Conservation (phyloP, 2,329 filamentous ascomycete genomes). For the Chaetomium globosum region DNA sequence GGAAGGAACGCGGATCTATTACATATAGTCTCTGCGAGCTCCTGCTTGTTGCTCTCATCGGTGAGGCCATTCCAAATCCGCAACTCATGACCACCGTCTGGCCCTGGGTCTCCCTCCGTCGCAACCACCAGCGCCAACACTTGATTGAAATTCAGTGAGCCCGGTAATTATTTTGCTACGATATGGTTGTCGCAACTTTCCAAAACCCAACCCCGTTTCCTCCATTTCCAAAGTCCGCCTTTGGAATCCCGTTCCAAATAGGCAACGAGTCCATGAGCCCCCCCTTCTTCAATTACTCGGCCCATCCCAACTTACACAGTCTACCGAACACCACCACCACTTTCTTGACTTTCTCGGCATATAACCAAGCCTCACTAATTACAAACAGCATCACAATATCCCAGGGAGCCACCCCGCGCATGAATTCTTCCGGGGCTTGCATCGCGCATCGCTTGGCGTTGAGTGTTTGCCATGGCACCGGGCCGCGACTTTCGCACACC, state of each 20-base stretch:
- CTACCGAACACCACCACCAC: neutral
- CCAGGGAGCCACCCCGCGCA: neutral
- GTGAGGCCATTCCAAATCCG: neutral
- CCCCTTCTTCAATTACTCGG: neutral
- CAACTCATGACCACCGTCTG: neutral
- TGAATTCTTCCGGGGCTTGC: neutral
- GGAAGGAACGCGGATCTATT: neutral
- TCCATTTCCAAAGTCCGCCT: neutral
- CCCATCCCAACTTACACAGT: neutral
- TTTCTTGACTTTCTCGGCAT: neutral
- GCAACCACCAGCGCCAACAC: neutral
- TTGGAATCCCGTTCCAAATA: neutral
- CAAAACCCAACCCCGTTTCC: neutral
- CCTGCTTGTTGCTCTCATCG: neutral
- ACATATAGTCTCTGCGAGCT: neutral
- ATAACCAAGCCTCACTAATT: neutral
- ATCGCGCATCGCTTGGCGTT: conserved; percentile 1
- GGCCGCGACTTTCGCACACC: neutral
- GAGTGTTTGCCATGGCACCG: neutral
- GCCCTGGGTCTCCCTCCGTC: neutral
- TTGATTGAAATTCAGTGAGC: neutral
- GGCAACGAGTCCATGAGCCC: neutral
- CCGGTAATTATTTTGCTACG: neutral
- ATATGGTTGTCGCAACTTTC: neutral
- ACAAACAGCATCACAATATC: neutral